Conservation (phyloP, 371 early-diverging fungal genomes). For the Phascolomyces articulosus region DNA sequence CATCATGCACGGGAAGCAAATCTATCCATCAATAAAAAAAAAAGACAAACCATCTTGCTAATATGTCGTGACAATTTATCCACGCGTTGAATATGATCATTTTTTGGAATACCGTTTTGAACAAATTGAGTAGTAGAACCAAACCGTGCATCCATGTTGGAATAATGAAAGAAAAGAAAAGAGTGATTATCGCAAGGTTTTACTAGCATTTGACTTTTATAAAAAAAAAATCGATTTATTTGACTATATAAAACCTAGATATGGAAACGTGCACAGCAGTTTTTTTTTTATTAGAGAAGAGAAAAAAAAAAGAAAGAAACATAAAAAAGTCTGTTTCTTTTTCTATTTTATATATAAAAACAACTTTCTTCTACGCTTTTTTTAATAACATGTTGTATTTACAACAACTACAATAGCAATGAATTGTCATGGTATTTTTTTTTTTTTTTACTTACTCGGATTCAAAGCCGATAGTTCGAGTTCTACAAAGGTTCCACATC, state of each 20-base stretch:
- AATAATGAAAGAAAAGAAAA: background rate
- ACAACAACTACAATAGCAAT: too few species aligned
- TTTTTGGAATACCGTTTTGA: background rate
- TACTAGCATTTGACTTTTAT: background rate
- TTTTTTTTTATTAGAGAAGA: too few species aligned
- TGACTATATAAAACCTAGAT: too few species aligned
- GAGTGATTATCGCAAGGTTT: background rate
- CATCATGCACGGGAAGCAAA: background rate
- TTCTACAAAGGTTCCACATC: background rate
- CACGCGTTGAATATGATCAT: background rate
- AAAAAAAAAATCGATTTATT: background rate
- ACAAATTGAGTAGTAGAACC: background rate
- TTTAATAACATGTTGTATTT: too few species aligned
- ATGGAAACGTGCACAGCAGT: too few species aligned
- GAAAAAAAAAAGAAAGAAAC: too few species aligned
- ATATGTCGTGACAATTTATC: constrained; percentile 1
- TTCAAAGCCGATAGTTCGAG: background rate
- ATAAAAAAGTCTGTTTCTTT: background rate
- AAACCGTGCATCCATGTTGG: constrained; percentile 1
- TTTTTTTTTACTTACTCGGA: background rate
- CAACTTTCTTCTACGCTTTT: too few species aligned
- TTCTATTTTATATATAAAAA: background rate
- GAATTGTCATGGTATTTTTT: background rate
- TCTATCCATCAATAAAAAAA: background rate
- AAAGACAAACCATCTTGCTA: background rate